These are phyloP conservation scores for Pichia exigua DNA, from an alignment of 805 yeast genomes.

Conservation along the genomic window DNA sequence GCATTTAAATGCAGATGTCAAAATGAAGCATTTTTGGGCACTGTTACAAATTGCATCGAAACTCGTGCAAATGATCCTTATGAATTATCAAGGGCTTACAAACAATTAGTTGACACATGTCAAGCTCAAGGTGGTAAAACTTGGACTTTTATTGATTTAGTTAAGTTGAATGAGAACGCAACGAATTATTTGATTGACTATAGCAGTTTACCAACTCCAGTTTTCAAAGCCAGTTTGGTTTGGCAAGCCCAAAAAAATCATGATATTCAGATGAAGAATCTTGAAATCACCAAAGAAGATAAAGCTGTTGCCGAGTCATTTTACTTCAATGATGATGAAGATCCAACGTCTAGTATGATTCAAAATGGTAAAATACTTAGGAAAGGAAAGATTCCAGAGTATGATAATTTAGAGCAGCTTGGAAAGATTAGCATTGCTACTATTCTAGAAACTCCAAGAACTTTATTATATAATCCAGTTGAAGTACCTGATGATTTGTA, in stretches of 20 bases:
- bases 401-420: constrained; percentile 3
- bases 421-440: constrained; percentile 7
- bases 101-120: constrained; percentile 30
- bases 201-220: constrained; percentile 5
- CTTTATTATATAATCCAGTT: constrained; percentile 22
- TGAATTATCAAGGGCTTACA: constrained; percentile 25
- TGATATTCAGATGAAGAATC: not conserved
- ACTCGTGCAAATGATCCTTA: constrained; percentile 21
- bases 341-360: not conserved
- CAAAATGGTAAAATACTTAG: constrained; percentile 4
- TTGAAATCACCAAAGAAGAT: not conserved
- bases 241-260: constrained; percentile 6
- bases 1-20: constrained; percentile 30
- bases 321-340: not conserved
- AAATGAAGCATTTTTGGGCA: constrained; percentile 29
- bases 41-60: constrained; percentile 31
- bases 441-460: constrained; percentile 2
- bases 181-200: constrained; percentile 17
- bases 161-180: constrained; percentile 24
- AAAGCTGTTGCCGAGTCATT: not conserved
- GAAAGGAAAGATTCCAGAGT: constrained; percentile 2
- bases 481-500: constrained; percentile 19
- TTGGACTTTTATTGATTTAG: constrained; percentile 24
- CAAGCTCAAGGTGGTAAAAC: constrained; percentile 25
- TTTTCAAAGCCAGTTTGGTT: constrained; percentile 8